Base-by-base conservation (phyloP, 192 early-diverging fungal genomes). In the Irineochytrium annulatum region DNA sequence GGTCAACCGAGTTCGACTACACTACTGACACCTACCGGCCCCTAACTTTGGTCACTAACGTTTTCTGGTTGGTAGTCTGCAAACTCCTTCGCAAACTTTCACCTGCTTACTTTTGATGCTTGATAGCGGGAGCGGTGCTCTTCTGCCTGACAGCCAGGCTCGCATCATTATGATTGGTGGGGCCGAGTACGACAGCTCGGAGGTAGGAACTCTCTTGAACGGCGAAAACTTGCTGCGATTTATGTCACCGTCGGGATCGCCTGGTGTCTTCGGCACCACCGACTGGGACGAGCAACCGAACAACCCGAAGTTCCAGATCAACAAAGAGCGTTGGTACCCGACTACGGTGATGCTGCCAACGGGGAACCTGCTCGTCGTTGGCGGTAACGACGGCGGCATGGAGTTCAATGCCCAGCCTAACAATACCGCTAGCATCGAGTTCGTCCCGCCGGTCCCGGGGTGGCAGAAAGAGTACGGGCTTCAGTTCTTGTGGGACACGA, bases 331-430 rank as follows among this genome's bases (percentile, higher is more conserved):
- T 17, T 55, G 54, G 54, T 55, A 55, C 41, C 54, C 54, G 5
- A 55, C 17, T 20, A 24, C 26, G 19, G 54, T 34, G 24, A 43
- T 56, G 51, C 55, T 75, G 41, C 72, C 69, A 5, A 60, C 73
- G 43, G 83, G 83, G 19, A 61, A 75, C 26, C 46, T 79, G 8
- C 71, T 83, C 49, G 70, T 79, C 46, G 45, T 85, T 26, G 81
- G 83, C 43, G 83, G 83, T 20, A 75, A 65, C 41, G 80, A 52
- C n/a, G 68, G 62, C 34, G 72, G 70, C 6, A 53, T 73, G 37
- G 72, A 65, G 0, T 67, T 76, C 8, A 84, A 79, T 39, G 65
- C 61, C 43, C 45, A 54, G 2, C 66, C 58, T 0, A 68, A 70
- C 55, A 78, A 84, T 43, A 76, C 75, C 28, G 80, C 78, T 3